Base-by-base conservation (phyloP, 352 stramenopile genomes). In the Globisporangium recalcitrans region DNA sequence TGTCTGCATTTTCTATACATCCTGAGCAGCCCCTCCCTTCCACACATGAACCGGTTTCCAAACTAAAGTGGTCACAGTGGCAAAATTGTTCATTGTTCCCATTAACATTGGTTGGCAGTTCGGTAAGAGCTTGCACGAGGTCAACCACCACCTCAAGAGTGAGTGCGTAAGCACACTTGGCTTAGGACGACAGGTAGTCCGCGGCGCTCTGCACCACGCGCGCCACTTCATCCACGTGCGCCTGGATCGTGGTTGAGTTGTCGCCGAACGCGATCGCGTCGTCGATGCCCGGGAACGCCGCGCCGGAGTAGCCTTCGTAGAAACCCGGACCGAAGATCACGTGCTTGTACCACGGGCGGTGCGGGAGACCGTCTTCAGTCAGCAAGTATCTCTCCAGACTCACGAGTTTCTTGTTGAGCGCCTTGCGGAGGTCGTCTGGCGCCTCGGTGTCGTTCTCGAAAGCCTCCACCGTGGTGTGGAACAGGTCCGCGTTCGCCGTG, bases 251-350 rank as follows among this genome's bases (percentile, higher is more conserved):
- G 7, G 56, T 60, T 0, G 67, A 46, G 34, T 62, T 70, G 56
- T 88, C 78, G 1, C 71, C 52, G 58, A 88, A 86, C 19, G 63
- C 65, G 46, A 86, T 74, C 19, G 59, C 63, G 40, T 88, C 78
- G 1, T 68, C 65, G 31, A 88, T 69, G 47, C 78, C 76, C 0
- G 78, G 78, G 52, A 86, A 85, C 0, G 72, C 74, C 16, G 74
- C 73, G 52, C 74, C 78, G 16, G 63, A 62, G 53, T 83, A 83
- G 55, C 74, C 76, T 26, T 86, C 72, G 61, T 78, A 86, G 53
- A 83, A 85, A 0, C 76, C 76, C 0, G 76, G 74, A 0, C 76
- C 76, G 19, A 88, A 86, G 52, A 88, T 73, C 31, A 85, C 76
- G 52, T 85, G 76, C 52, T 81, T 80, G 71, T 74, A 88, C 76